Conservation (phyloP, 768 basidiomycete genomes). For the Termitomyces sp. region DNA sequence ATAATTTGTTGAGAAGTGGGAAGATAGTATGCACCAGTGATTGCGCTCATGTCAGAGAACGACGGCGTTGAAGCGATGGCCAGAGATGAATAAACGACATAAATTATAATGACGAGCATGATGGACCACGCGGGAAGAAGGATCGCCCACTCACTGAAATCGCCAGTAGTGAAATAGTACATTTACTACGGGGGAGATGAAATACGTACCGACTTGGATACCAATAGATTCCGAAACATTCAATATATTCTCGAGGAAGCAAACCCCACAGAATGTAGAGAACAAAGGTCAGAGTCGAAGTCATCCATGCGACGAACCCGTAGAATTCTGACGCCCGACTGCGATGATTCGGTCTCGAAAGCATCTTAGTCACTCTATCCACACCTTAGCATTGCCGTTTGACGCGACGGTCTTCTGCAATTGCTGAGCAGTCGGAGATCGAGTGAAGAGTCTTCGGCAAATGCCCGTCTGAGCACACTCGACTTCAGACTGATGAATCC, state of each 20-base stretch:
- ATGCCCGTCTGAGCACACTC: background rate
- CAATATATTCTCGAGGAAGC: slow-evolving; percentile 66
- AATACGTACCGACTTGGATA: slow-evolving; percentile 74
- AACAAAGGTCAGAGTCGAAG: slow-evolving; percentile 64
- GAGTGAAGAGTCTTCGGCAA: background rate
- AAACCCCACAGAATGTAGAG: slow-evolving; percentile 78
- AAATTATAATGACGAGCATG: slow-evolving; percentile 66
- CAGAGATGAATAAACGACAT: slow-evolving; percentile 70
- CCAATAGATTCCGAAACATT: slow-evolving; percentile 68
- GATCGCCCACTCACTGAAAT: slow-evolving; percentile 77
- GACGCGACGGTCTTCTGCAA: background rate
- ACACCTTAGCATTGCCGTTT: background rate
- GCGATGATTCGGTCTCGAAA: slow-evolving; percentile 13
- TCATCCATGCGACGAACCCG: slow-evolving; percentile 85
- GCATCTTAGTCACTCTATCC: background rate
- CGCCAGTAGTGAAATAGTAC: background rate
- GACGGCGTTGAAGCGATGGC: slow-evolving; percentile 67
- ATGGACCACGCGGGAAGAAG: slow-evolving; percentile 76
- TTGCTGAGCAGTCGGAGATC: background rate
- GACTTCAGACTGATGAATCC: background rate
- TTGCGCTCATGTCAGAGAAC: slow-evolving; percentile 59
- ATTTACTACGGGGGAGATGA: background rate
- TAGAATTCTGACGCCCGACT: slow-evolving; percentile 82
- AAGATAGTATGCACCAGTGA: slow-evolving; percentile 49
- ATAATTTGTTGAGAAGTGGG: background rate